Percentiles rank a stretch among this genome's conserved stretches.
Evolutionary conservation across 83 land plant genomes (phyloP).

Genomic region (Picea abies): DNA sequence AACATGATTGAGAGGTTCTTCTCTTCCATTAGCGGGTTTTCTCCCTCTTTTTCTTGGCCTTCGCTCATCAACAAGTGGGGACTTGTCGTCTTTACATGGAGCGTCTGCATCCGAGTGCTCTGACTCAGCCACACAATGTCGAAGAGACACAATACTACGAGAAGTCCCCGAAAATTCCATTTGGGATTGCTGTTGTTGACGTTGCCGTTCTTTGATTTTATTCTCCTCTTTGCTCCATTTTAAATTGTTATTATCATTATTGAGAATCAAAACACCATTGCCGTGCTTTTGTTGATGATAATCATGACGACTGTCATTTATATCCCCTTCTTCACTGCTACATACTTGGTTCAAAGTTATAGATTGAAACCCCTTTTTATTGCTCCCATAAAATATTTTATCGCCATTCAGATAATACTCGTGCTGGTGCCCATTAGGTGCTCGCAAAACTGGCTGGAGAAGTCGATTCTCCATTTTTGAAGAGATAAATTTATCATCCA

Average conservation of each 20-base stretch:
- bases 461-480: neutral
- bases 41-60: constrained; percentile 51
- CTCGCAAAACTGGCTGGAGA: neutral
- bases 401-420: neutral
- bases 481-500: neutral
- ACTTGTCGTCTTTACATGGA: constrained; percentile 39
- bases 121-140: constrained; percentile 29
- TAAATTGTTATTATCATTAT: constrained; percentile 14
- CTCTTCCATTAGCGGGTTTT: constrained; percentile 88
- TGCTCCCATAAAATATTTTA: neutral
- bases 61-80: constrained; percentile 36
- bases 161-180: constrained; percentile 41
- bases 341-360: neutral
- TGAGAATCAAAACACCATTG: neutral
- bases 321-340: neutral
- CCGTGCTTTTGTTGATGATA: neutral
- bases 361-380: neutral
- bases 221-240: constrained; percentile 20
- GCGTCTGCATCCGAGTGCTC: constrained; percentile 69
- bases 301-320: neutral
- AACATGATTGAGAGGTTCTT: constrained; percentile 88
- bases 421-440: neutral
- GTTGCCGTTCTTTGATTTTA: constrained; percentile 4
- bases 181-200: constrained; percentile 29
- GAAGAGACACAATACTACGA: constrained; percentile 15